Base-by-base conservation (phyloP, 139 green algal species). In the Auxenochlorella pyrenoidosa region DNA sequence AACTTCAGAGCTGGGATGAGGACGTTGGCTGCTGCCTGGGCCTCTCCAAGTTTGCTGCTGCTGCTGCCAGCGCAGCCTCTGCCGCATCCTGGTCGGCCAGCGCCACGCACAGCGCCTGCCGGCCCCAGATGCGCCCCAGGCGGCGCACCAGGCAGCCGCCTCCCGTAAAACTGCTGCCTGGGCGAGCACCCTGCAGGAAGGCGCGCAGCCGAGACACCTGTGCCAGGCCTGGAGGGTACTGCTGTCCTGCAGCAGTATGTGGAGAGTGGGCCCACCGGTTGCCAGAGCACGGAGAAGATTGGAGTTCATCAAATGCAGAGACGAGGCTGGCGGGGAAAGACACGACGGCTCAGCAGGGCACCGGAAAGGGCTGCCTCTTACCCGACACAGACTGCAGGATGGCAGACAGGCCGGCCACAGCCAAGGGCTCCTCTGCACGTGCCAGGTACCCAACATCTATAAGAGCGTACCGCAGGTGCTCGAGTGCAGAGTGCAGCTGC, bases 321-420 rank as follows among this genome's bases (percentile, higher is more conserved):
- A n/a, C n/a, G n/a, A n/a, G n/a, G n/a, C n/a, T n/a, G n/a, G 24
- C 63, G 63, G 63, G 26, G 63, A 8, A 30, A 71, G 63, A 5
- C 63, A 71, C 63, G 8, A 54, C 10, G 47, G 8, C 47, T 12
- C 47, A 58, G 47, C 8, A 58, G 12, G 47, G 47, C 47, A 12
- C 8, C 47, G 12, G 8, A 63, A 63, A 63, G 54, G 15, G 13
- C 54, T 24, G 15, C 58, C 79, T 84, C 78, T 12, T 40, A 85
- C 80, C 80, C 44, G 85, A 78, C n/a, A 89, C 85, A 0, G 75
- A 75, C 66, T 85, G 85, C 85, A 89, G 47, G 21, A 89, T 34
- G 34, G 75, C 36, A 19, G 85, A 59, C 47, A 89, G 68, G 3
- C 73, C 75, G 2, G 30, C 66, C 44, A 85, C 6, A 16, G 75